Conservation (phyloP, 2,329 filamentous ascomycete genomes). For the Cladophialophora yegresii region DNA sequence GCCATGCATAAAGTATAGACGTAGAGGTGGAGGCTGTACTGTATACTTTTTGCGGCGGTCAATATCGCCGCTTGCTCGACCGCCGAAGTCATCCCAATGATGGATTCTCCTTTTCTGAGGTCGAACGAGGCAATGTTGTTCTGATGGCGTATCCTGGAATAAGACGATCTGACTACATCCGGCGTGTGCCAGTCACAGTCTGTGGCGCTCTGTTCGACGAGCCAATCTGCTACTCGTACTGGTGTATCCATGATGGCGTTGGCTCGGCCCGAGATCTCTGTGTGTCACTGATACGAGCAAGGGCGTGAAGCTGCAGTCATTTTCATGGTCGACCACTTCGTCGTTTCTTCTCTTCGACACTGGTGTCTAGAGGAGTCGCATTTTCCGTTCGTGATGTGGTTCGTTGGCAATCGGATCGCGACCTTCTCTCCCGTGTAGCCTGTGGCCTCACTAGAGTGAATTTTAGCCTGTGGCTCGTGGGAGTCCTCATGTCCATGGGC, state of each 20-base stretch:
- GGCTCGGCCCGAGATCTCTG: not conserved
- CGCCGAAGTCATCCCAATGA: too few relatives aligned
- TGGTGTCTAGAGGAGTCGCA: not conserved
- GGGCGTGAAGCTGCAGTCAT: not conserved
- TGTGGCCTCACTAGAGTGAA: not conserved
- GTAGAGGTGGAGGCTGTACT: too few relatives aligned
- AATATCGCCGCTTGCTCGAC: too few relatives aligned
- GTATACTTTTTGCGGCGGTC: too few relatives aligned
- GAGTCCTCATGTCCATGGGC: not conserved
- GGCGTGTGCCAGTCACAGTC: too few relatives aligned
- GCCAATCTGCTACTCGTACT: not conserved
- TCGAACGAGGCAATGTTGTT: not conserved
- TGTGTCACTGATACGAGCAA: not conserved
- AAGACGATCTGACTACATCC: not conserved
- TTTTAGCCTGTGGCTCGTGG: too few relatives aligned
- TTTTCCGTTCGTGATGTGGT: not conserved
- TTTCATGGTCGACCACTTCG: not conserved
- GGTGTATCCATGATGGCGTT: not conserved
- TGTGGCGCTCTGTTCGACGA: not conserved
- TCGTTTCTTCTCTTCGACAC: not conserved
- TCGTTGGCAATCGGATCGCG: not conserved
- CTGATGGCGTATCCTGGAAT: not conserved
- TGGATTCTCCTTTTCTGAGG: not conserved
- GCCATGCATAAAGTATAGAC: too few relatives aligned
- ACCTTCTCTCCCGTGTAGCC: too few relatives aligned